A percentile compares a stretch with the other conserved stretches of the same genome.
These are phyloP conservation scores for Aspergillus costaricaensis DNA, from an alignment of 2,329 filamentous ascomycete species.

Conservation along the genomic window DNA sequence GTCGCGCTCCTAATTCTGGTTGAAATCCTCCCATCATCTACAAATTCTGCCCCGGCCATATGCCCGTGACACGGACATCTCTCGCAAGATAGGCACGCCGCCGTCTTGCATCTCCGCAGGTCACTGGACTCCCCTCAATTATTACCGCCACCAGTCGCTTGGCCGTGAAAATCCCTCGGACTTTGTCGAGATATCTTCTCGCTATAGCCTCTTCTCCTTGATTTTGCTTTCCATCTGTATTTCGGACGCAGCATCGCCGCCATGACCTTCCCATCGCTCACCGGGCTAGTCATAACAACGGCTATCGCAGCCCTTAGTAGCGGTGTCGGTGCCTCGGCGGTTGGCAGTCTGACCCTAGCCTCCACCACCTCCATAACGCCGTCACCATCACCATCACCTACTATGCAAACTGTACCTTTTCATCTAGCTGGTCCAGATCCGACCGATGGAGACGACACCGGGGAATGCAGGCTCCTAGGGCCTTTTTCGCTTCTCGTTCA, in stretches of 20 bases:
- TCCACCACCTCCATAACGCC: slow-evolving; percentile 20
- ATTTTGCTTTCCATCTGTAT: not conserved
- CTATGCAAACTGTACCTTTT: slow-evolving; percentile 24
- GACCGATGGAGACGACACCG: slow-evolving; percentile 54
- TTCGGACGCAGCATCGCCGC: not conserved
- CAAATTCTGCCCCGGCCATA: slow-evolving; percentile 3
- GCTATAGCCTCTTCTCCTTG: not conserved
- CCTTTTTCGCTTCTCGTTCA: slow-evolving; percentile 91
- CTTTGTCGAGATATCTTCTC: not conserved
- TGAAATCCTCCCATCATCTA: not conserved
- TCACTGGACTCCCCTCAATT: not conserved
- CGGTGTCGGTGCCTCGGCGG: slow-evolving; percentile 15
- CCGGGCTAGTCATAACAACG: slow-evolving; percentile 5
- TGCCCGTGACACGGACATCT: slow-evolving; percentile 9
- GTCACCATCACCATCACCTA: slow-evolving; percentile 24
- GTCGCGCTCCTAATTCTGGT: not conserved
- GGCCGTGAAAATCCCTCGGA: not conserved
- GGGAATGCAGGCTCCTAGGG: slow-evolving; percentile 84
- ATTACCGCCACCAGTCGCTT: not conserved
- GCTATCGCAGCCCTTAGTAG: slow-evolving; percentile 13
- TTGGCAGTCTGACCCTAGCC: slow-evolving; percentile 17
- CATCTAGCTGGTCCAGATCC: slow-evolving; percentile 23
- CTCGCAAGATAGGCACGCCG: slow-evolving; percentile 12
- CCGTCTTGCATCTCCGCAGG: slow-evolving; percentile 6
- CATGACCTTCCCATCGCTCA: slow-evolving; percentile 12